Base-by-base conservation (phyloP, 1,284 basidiomycete species). In the Cryptococcus floricola region DNA sequence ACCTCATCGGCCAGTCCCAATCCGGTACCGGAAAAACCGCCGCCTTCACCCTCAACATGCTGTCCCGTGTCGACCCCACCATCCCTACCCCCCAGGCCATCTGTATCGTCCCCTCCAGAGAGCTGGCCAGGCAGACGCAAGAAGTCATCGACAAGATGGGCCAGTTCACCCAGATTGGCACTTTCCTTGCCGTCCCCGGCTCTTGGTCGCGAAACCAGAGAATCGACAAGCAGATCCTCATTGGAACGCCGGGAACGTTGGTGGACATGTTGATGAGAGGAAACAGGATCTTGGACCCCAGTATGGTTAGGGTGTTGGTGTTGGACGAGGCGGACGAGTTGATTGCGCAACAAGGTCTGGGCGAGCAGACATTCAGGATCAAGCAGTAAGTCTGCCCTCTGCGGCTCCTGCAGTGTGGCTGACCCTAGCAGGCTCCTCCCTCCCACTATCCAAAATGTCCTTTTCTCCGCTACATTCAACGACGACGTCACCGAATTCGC, bases 1-100 rank as follows among this genome's bases (percentile, higher is more conserved):
- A 98, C 78, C 95, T 98, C 87, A 98, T 98, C 75, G 96, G 93
- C 10, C 96, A 99, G 79, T 97, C 93, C 49, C 96, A 99, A 75
- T 98, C 96, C 25, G 96, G 96, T 43, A 99, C 96, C 8, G 96
- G 96, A 55, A 99, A 99, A 81, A 98, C 96, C 4, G 96, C 96
- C 6, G 96, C 96, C 2, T 99, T 99, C 74, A 90, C 94, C 13
- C 82, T 99, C 53, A 94, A 94, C 28, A 98, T 99, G 94, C 84
- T 98, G 23, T 93, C 88, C 71, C 86, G 95, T 38, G 84, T 98
- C 56, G 92, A 98, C 77, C 92, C 88, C 67, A 82, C 83, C 37
- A 79, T 87, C 55, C 84, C 88, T 63, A 87, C 88, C 62, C 88
- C 93, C 39, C 65, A 95, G 88, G 93, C 92, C 8, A 81, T 97